Evolutionary conservation across 1,284 basidiomycete genomes (phyloP).

Genomic region (Hemileia vastatrix): DNA sequence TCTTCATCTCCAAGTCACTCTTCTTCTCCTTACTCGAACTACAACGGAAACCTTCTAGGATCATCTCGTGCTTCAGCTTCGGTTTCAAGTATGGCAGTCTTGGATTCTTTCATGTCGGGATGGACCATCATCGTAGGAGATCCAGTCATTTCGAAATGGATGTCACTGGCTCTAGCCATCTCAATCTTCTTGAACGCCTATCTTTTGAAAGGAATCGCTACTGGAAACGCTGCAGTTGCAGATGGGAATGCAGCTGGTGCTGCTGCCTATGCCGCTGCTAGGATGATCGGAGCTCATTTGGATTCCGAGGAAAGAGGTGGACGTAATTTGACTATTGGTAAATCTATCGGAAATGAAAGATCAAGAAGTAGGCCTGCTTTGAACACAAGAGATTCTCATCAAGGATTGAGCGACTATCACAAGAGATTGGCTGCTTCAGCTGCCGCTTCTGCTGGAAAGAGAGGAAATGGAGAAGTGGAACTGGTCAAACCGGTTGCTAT

Average conservation of each 20-base stretch:
- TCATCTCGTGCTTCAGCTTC: conserved; percentile 30
- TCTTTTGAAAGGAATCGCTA: conserved; percentile 64
- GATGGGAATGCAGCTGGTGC: conserved; percentile 25
- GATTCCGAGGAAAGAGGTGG: conserved; percentile 23
- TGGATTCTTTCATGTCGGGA: conserved; percentile 78
- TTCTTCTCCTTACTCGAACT: conserved; percentile 7
- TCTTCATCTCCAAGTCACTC: conserved; percentile 1
- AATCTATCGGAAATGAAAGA: conserved; percentile 20
- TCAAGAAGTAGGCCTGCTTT: neutral
- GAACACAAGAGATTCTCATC: neutral
- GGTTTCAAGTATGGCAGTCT: conserved; percentile 48
- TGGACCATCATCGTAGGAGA: conserved; percentile 93
- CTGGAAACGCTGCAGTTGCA: conserved; percentile 19
- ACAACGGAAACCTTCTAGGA: conserved; percentile 26
- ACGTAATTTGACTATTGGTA: conserved; percentile 11
- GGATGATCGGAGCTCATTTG: conserved; percentile 33
- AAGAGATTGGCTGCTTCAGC: conserved; percentile 30
- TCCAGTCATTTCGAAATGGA: conserved; percentile 89
- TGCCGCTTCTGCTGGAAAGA: conserved; percentile 30
- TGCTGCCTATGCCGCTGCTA: conserved; percentile 29
- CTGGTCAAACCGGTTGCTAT: conserved; percentile 15
- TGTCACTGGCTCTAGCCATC: conserved; percentile 73
- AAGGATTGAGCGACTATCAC: conserved; percentile 27
- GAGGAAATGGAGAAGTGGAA: conserved; percentile 8
- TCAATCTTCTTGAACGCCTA: conserved; percentile 88